phyloP scores from a whole-genome alignment of 768 basidiomycete species.

The Mycena metata region DNA sequence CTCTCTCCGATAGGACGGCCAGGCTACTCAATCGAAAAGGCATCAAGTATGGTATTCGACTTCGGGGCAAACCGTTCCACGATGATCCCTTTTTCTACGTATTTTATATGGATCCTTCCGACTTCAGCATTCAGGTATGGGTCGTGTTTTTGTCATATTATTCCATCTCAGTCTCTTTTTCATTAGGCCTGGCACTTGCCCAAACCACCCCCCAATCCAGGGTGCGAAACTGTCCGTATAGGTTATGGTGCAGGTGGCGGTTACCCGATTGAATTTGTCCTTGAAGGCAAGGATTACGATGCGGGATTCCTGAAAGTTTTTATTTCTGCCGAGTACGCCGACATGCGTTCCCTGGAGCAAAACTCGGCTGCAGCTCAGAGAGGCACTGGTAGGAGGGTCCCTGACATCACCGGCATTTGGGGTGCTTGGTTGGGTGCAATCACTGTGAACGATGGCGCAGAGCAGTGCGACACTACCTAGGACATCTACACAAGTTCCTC shows the following conservation, averaged over 20 bases:
- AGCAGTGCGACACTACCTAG: slow-evolving; percentile 9
- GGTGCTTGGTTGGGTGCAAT: neutral
- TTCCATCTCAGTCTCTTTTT: too few species aligned
- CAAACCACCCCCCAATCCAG: too few species aligned
- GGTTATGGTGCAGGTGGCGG: slow-evolving; percentile 23
- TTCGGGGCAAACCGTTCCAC: slow-evolving; percentile 12
- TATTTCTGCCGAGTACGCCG: slow-evolving; percentile 4
- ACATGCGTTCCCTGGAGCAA: slow-evolving; percentile 11
- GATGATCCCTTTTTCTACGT: slow-evolving; percentile 12
- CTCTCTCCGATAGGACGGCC: slow-evolving; percentile 15
- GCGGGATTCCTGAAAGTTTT: slow-evolving; percentile 19
- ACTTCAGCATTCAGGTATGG: too few species aligned
- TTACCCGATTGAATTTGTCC: slow-evolving; percentile 17
- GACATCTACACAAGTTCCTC: slow-evolving; percentile 13
- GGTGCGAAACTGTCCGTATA: too few species aligned
- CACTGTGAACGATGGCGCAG: too few species aligned
- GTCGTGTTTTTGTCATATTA: too few species aligned
- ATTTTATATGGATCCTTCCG: too few species aligned
- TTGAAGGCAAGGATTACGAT: slow-evolving; percentile 20
- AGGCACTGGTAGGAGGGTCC: neutral
- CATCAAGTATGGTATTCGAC: slow-evolving; percentile 16
- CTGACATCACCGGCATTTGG: slow-evolving; percentile 17
- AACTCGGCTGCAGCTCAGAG: slow-evolving; percentile 9
- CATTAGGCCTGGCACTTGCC: too few species aligned
- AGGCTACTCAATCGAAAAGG: slow-evolving; percentile 11